Base-by-base conservation (phyloP, 768 basidiomycete genomes). In the Macrocybe gigantea region DNA sequence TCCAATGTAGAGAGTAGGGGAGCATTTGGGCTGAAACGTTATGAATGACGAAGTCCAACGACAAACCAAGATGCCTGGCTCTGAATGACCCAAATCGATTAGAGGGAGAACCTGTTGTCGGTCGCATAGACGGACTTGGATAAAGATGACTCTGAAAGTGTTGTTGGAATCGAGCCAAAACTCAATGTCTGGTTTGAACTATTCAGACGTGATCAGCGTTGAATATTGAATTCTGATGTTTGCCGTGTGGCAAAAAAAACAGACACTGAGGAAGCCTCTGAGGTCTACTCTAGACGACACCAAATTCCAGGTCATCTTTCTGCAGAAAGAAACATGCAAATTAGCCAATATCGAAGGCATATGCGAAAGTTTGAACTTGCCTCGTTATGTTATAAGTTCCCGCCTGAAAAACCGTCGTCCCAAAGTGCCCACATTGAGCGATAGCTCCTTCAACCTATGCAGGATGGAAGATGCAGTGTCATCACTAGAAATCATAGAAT, bases 21-120 rank as follows among this genome's bases (percentile, higher is more conserved):
- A 41, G 12, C 1, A 29, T 10, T 15, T 41, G 41, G 12, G 6
- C 41, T 1, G 12, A 38, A 2, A 72, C 80, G 57, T 22, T 22
- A 22, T 22, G 22, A 51, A 82, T 69, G 11, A 64, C 64, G 49
- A 81, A 82, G 62, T 80, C 70, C 78, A 35, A 82, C 65, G 44
- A 81, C 75, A 53, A 83, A 82, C 78, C 79, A 82, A 6, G 80
- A 82, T 2, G 79, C 76, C 65, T 82, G 81, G 52, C 64, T 73
- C 77, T 80, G 45, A 39, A 12, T 13, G 30, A 22, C 9, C 1
- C 14, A 35, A 34, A 13, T 48, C 30, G 7, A 37, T 0, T 34
- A 29, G 29, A 13, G 1, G 1, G n/a, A 30, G 33, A 45, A 3
- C 38, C 8, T 3, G 13, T 9, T 32, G 7, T 22, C 2, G 22